Base-by-base conservation (phyloP, 2,329 filamentous ascomycete species). In the Eurotiales sp. region DNA sequence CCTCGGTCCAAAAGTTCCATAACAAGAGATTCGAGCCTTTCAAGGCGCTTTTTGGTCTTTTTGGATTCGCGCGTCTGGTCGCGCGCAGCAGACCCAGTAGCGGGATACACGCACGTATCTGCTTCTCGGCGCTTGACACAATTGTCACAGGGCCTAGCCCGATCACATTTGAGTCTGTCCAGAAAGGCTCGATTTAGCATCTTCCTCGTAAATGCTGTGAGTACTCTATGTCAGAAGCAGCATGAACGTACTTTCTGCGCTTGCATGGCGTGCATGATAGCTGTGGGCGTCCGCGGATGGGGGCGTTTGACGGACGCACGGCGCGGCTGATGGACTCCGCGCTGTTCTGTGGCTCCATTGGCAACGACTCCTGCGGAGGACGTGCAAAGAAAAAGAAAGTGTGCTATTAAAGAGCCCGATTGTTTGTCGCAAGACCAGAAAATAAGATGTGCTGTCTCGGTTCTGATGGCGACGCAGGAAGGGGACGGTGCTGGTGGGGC, bases 181-280 rank as follows among this genome's bases (percentile, higher is more conserved):
- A 17, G n/a, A 27, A 4, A 48, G n/a, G n/a, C n/a, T n/a, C n/a
- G n/a, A n/a, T n/a, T 30, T 23, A 32, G 11, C 3, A 3, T 4
- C 3, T 19, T 27, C 25, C 25, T 27, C 15, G 34, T 10, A 19
- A 14, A 14, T 23, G 42, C 11, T 12, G 8, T 27, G 27, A 37
- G 8, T n/a, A 17, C 14, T 39, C 15, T 25, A 21, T 3, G 32
- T 17, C 30, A 17, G 25, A 36, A 29, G 11, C 32, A 36, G 32
- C 32, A 19, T 19, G 15, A 14, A 54, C 46, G 19, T 54, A 54
- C 51, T 54, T 54, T 50, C 47, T 50, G 36, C 46, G 46, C 41
- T 54, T 54, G 46, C 51, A 54, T 30, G 51, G 46, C 15, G 51
- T 54, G 32, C 51, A 54, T 30, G 51, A 54, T 25, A 54, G 51